Percentiles rank a stretch among this genome's conserved stretches.
These are phyloP conservation scores for Ophiostoma fasciatum DNA, from an alignment of 2,329 filamentous ascomycete genomes.

Conservation along the genomic window DNA sequence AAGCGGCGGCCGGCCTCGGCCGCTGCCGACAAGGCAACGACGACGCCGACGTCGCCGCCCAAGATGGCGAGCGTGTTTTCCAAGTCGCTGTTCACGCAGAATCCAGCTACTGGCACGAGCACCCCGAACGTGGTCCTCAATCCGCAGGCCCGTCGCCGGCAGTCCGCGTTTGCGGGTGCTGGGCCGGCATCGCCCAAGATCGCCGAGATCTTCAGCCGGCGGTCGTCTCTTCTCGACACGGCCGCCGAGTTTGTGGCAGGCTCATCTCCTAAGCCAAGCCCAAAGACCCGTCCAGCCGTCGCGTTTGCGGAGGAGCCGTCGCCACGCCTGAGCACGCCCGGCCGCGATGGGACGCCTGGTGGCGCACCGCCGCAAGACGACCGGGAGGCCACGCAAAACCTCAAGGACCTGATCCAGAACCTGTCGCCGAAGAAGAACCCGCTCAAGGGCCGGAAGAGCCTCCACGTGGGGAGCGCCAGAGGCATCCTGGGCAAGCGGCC, in stretches of 20 bases:
- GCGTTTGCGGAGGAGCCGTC: conserved; percentile 46
- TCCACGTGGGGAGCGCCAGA: conserved; percentile 59
- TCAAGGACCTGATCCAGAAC: conserved; percentile 65
- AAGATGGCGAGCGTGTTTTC: conserved; percentile 14
- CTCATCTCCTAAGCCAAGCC: conserved; percentile 14
- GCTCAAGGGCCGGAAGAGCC: conserved; percentile 55
- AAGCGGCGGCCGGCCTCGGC: conserved; percentile 11
- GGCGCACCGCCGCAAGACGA: conserved; percentile 33
- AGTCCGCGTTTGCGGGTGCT: conserved; percentile 49
- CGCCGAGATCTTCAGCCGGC: conserved; percentile 53
- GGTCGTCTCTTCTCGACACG: conserved; percentile 55
- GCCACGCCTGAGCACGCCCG: conserved; percentile 37
- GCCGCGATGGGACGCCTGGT: conserved; percentile 38
- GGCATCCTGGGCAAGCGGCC: conserved; percentile 64
- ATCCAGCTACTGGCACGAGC: conserved; percentile 36
- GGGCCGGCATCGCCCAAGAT: conserved; percentile 65
- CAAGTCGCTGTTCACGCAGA: conserved; percentile 37
- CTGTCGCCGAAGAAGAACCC: conserved; percentile 61
- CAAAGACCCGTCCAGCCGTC: conserved; percentile 29
- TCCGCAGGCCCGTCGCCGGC: conserved; percentile 45
- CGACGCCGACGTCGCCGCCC: conserved; percentile 12
- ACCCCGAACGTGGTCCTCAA: conserved; percentile 52
- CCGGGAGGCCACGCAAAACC: conserved; percentile 47
- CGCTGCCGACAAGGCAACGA: conserved; percentile 17
- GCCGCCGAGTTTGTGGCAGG: conserved; percentile 48